Percentiles rank a stretch among this genome's conserved stretches.
Evolutionary conservation across 2,329 filamentous ascomycete genomes (phyloP).

Genomic region (Diaporthe sp.): DNA sequence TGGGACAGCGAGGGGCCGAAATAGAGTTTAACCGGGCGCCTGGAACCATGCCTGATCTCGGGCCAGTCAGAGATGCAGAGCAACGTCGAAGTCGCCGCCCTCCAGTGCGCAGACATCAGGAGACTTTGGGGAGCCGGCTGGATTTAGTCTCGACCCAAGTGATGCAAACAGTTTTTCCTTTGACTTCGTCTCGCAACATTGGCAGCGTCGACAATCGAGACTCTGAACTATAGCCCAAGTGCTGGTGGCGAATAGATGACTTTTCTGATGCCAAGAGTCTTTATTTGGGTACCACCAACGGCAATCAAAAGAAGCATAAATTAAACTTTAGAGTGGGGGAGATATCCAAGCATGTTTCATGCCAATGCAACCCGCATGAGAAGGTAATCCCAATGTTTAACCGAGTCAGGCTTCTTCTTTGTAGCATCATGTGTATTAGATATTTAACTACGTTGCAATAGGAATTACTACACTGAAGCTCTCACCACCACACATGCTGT

Average conservation of each 20-base stretch:
- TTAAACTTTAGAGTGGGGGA: neutral
- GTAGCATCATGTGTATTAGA: neutral
- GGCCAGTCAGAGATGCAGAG: neutral
- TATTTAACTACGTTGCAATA: neutral
- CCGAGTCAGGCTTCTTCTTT: neutral
- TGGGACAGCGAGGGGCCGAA: neutral
- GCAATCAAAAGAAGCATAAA: constrained; percentile 4
- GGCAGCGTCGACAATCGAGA: neutral
- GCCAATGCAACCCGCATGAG: neutral
- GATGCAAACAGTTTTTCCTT: too few species aligned
- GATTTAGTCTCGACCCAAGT: neutral
- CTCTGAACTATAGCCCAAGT: neutral
- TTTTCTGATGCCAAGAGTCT: neutral
- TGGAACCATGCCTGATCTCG: neutral
- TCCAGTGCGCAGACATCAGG: neutral
- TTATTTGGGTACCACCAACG: neutral
- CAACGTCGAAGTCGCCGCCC: neutral
- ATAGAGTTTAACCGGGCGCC: neutral
- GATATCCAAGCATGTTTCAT: neutral
- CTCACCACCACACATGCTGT: too few species aligned
- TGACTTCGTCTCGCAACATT: neutral
- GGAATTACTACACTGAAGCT: constrained; percentile 2
- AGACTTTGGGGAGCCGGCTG: neutral
- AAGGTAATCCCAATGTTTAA: neutral
- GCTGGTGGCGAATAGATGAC: neutral